Base-by-base conservation (phyloP, 78 protist species). In the Reticulomyxa filosa region DNA sequence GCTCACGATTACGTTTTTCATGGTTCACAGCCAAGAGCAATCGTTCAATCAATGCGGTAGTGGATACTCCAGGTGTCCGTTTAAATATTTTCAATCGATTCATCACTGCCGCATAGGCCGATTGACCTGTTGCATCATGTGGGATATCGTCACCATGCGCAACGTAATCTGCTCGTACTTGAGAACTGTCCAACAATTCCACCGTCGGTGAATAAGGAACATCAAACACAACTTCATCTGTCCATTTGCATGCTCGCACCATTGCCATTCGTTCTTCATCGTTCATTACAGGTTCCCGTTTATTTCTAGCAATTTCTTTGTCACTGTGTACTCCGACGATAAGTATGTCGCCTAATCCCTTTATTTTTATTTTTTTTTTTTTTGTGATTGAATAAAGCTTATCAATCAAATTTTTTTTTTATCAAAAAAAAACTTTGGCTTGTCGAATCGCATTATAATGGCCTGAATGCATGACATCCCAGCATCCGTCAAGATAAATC, bases 241-340 rank as follows among this genome's bases (percentile, higher is more conserved):
- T 92, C 97, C 97, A 91, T 42, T 84, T 86, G 72, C 86, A 79
- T 6, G 92, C 92, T 34, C 77, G 62, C 27, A 83, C 89, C 6
- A 85, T 84, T 1, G 4, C 76, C 0, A 38, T 75, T 46, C 97
- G 57, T 69, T 91, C 97, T 26, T 72, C 62, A 35, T 85, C 90
- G 59, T 38, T 71, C 89, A 86, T 79, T 29, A 90, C 82, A 17
- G 94, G 80, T 32, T 91, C 93, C 0, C 94, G 94, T 53, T 90
- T 90, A 67, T 78, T 48, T 20, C 27, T 33, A 0, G 36, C 4
- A 46, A 90, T 84, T 37, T 87, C 97, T n/a, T 22, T 87, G 70
- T 86, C 90, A 5, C 77, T 63, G 62, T 88, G 90, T 11, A 80
- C 77, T 38, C 94, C 94, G 30, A 85, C 89, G 29, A 82, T 57